Base-by-base conservation (phyloP, 1,284 basidiomycete genomes). In the Porphyrellus sp. region DNA sequence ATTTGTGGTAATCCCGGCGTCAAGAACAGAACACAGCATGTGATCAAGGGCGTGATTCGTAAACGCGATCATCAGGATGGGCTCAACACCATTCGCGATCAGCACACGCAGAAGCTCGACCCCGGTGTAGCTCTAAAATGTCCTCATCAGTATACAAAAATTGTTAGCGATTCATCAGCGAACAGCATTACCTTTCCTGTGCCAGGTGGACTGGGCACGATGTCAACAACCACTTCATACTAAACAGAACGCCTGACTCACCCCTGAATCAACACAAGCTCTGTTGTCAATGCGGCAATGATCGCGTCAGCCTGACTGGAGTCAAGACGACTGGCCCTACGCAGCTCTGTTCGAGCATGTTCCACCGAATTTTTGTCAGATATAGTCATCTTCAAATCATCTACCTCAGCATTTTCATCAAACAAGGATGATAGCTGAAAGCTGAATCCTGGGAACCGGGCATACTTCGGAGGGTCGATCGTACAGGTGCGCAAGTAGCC, bases 11-110 rank as follows among this genome's bases (percentile, higher is more conserved):
- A 90, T 86, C 0, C 67, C 65, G 0, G 77, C 77, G 55, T 89
- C 81, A 3, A 88, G 70, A 3, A 87, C 74, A 0, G 80, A 79
- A 8, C 72, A 69, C 4, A 89, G 71, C 66, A 89, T 77, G 54
- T 89, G 83, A 54, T 90, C 86, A 1, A 89, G 72, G 0, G 87
- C 85, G 54, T 90, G 88, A 59, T 90, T 89, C 0, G 87, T 89
- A 65, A 82, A 86, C 0, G 84, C 83, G 41, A 89, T 83, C 72
- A 89, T 72, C 15, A 87, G 70, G 49, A 89, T 81, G 0, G 82
- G 85, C 0, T 72, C 70, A 27, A 78, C 61, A 0, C 68, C 59
- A 58, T 79, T 85, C 8, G 67, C 66, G 12, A 85, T 59, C n/a
- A 89, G 72, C 8, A 86, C 78, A 0, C 83, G 77, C 11, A 89